These are phyloP conservation scores for Macrocystidia cucumis DNA, from an alignment of 1,284 basidiomycete genomes.

Conservation along the genomic window DNA sequence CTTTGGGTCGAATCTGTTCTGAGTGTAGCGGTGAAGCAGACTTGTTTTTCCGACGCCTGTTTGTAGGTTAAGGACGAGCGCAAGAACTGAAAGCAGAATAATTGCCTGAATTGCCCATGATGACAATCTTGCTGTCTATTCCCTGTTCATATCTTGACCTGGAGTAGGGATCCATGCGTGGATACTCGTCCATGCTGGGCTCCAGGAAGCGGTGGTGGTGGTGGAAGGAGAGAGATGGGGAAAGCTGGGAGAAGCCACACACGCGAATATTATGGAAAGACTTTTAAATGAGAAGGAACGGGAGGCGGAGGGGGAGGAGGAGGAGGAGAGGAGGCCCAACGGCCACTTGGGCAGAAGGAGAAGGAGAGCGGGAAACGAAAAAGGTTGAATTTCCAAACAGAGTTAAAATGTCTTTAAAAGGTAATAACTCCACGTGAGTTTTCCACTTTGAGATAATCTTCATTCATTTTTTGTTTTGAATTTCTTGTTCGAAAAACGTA, in stretches of 20 bases:
- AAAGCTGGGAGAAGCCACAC: slow-evolving; percentile 15
- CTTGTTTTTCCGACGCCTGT: slow-evolving; percentile 93
- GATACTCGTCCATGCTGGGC: slow-evolving; percentile 34
- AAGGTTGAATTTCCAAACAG: no score
- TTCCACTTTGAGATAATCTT: no score
- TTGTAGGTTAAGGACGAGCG: slow-evolving; percentile 7
- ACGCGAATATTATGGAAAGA: slow-evolving; percentile 12
- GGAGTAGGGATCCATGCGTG: slow-evolving; percentile 52
- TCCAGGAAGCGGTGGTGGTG: no score
- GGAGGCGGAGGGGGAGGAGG: no score
- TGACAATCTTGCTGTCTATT: slow-evolving; percentile 94
- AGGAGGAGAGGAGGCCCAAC: slow-evolving; percentile 21
- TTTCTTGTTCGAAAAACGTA: no score
- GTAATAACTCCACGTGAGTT: no score
- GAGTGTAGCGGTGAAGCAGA: slow-evolving; percentile 88
- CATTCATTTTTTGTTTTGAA: no score
- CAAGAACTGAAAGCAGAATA: slow-evolving; percentile 8
- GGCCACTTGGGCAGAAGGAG: slow-evolving; percentile 24
- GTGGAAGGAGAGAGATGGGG: no score
- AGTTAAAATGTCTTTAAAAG: no score
- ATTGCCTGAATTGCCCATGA: slow-evolving; percentile 91
- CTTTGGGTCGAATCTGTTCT: slow-evolving; percentile 83
- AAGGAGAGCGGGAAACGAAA: slow-evolving; percentile 15
- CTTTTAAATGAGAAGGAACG: slow-evolving; percentile 10
- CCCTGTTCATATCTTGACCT: slow-evolving; percentile 67